Conservation (phyloP, 768 basidiomycete genomes). For the Crepidotus variabilis region DNA sequence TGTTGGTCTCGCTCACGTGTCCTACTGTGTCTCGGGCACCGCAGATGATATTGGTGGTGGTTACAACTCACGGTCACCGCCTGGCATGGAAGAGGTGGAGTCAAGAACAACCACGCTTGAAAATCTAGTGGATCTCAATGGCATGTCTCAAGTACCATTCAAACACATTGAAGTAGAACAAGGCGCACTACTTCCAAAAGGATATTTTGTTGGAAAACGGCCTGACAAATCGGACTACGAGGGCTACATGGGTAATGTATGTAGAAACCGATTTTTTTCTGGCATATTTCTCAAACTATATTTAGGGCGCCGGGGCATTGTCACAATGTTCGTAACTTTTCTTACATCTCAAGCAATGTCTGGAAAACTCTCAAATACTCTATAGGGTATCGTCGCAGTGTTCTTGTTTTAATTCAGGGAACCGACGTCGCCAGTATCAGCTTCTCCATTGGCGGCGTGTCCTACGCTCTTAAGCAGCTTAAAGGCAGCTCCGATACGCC, state of each 20-base stretch:
- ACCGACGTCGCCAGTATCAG: slow-evolving; percentile 16
- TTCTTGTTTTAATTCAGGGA: slow-evolving; percentile 25
- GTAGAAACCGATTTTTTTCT: not conserved
- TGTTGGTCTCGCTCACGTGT: slow-evolving; percentile 32
- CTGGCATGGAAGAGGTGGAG: slow-evolving; percentile 22
- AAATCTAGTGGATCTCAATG: slow-evolving; percentile 29
- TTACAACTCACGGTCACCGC: slow-evolving; percentile 7
- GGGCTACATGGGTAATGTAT: slow-evolving; percentile 40
- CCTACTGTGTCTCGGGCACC: slow-evolving; percentile 20
- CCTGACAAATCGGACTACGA: slow-evolving; percentile 36
- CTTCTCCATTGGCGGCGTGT: slow-evolving; percentile 14
- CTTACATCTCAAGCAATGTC: not conserved
- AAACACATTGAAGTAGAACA: slow-evolving; percentile 15
- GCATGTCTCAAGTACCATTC: slow-evolving; percentile 8
- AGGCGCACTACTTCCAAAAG: slow-evolving; percentile 27
- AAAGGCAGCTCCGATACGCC: not conserved
- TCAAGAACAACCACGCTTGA: slow-evolving; percentile 13
- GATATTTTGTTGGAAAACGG: slow-evolving; percentile 27
- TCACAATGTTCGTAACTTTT: slow-evolving; percentile 24
- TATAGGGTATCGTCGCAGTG: slow-evolving; percentile 14
- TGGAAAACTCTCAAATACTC: not conserved
- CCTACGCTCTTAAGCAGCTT: slow-evolving; percentile 19
- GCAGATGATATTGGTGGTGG: slow-evolving; percentile 18
- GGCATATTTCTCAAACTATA: not conserved
- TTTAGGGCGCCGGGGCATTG: slow-evolving; percentile 22